These are phyloP conservation scores for Ophiocordyceps camponoti-rufipedis DNA, from an alignment of 2,329 filamentous ascomycete species.

Conservation along the genomic window DNA sequence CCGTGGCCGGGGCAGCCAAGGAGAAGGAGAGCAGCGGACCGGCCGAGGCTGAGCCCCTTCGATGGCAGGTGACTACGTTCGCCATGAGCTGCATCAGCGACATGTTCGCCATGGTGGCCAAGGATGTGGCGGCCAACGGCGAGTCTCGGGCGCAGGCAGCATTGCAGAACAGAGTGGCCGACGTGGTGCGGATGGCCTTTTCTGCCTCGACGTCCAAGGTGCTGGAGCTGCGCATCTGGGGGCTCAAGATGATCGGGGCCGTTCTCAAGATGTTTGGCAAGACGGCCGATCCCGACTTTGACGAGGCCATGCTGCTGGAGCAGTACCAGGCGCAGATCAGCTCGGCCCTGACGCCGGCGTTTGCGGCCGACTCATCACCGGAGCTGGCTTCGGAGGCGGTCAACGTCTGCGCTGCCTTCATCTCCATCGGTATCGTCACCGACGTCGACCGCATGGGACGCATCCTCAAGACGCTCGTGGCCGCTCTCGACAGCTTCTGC, in stretches of 20 bases:
- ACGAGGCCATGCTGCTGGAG: conserved; percentile 89
- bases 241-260: conserved; percentile 83
- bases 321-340: conserved; percentile 98
- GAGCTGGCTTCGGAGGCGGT: conserved; percentile 92
- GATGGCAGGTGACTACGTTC: conserved; percentile 92
- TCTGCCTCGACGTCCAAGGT: conserved; percentile 92
- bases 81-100: conserved; percentile 79
- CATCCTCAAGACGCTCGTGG: conserved; percentile 83
- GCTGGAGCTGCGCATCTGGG: conserved; percentile 74
- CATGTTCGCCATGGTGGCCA: conserved; percentile 59
- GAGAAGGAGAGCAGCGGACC: conserved; percentile 30
- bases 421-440: conserved; percentile 90
- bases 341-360: conserved; percentile 87
- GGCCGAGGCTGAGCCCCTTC: conserved; percentile 66
- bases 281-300: conserved; percentile 87
- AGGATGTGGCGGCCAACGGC: conserved; percentile 60
- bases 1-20: conserved; percentile 43
- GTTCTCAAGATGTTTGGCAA: conserved; percentile 92
- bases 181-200: conserved; percentile 92
- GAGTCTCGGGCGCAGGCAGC: conserved; percentile 62
- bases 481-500: conserved; percentile 82
- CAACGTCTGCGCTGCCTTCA: conserved; percentile 95
- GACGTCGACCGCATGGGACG: conserved; percentile 98
- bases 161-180: conserved; percentile 68
- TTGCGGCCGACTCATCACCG: conserved; percentile 86